Conservation (phyloP, 1,284 basidiomycete genomes). For the Rhodotorula sp. region DNA sequence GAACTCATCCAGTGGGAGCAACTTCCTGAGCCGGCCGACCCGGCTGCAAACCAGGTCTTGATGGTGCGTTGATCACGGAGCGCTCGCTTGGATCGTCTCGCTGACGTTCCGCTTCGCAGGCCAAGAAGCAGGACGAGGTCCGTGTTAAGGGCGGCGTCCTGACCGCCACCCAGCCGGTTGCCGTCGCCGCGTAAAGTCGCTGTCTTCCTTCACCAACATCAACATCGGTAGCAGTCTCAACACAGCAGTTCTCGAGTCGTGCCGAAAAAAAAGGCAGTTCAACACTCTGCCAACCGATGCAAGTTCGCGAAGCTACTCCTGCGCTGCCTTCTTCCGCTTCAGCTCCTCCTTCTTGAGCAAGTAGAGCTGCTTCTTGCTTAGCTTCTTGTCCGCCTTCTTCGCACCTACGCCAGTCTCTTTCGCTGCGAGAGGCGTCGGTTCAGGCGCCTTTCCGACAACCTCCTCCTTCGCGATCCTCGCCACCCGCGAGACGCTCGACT, state of each 20-base stretch:
- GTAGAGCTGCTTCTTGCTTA: conserved; percentile 33
- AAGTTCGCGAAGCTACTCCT: background rate
- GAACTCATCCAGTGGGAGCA: conserved; percentile 28
- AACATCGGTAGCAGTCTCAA: background rate
- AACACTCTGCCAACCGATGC: background rate
- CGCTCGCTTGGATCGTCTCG: background rate
- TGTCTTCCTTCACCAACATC: background rate
- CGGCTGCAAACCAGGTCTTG: conserved; percentile 22
- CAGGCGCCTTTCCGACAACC: background rate
- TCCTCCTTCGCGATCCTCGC: conserved; percentile 18
- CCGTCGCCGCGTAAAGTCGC: conserved; percentile 1
- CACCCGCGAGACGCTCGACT: conserved; percentile 10
- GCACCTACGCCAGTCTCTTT: background rate
- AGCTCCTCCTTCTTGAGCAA: conserved; percentile 31
- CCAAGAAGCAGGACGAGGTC: conserved; percentile 15
- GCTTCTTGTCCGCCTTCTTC: conserved; percentile 15
- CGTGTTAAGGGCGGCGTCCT: conserved; percentile 19
- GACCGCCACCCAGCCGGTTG: background rate
- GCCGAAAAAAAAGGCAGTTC: background rate
- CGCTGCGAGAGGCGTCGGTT: background rate
- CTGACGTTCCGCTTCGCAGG: background rate
- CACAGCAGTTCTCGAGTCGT: background rate
- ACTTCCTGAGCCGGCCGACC: conserved; percentile 19
- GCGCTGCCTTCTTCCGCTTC: conserved; percentile 15
- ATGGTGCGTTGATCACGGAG: conserved; percentile 1